Conservation (phyloP, 202 grass and related monocot species). For the Brachypodium distachyon region DNA sequence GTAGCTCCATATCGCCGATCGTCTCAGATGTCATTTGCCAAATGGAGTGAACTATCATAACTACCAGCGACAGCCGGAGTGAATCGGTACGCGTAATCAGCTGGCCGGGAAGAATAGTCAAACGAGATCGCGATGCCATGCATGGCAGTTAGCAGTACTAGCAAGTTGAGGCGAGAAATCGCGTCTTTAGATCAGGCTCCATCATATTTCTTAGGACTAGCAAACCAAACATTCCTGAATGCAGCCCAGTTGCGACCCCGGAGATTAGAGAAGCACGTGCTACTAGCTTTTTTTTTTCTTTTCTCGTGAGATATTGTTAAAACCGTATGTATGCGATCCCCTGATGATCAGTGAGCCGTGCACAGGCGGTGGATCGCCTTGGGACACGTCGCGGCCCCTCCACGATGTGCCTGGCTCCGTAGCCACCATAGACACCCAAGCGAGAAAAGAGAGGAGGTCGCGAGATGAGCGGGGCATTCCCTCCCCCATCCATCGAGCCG, state of each 20-base stretch:
- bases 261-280: neutral
- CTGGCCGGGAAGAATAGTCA: neutral
- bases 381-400: constrained; percentile 25
- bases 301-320: neutral
- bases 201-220: neutral
- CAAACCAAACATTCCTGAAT: no score
- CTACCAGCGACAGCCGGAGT: neutral
- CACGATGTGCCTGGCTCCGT: constrained; percentile 30
- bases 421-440: constrained; percentile 10
- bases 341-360: neutral
- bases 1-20: neutral
- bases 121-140: neutral
- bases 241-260: neutral
- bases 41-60: neutral
- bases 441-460: neutral
- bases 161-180: neutral
- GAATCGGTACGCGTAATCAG: neutral
- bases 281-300: neutral
- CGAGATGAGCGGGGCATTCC: neutral
- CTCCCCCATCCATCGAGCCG: neutral
- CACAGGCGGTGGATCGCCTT: constrained; percentile 2
- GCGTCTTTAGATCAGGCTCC: neutral
- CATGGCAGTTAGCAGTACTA: neutral
- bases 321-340: neutral
- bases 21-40: neutral